Conservation (phyloP, 768 basidiomycete genomes). For the Mycena filopes region DNA sequence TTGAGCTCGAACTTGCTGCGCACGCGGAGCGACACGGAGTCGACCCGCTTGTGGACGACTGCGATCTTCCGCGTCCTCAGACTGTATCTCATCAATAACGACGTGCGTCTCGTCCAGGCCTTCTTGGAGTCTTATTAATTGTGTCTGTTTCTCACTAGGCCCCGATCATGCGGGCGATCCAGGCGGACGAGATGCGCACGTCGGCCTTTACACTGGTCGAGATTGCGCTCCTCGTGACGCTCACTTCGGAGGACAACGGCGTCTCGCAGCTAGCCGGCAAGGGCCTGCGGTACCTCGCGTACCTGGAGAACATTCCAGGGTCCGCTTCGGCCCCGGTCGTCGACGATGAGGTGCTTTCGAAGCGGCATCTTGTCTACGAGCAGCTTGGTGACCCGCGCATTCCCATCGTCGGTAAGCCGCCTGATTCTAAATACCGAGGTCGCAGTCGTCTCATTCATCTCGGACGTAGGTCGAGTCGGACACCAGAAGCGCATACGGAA, state of each 20-base stretch:
- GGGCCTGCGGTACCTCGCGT: slow-evolving; percentile 73
- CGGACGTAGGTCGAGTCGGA: slow-evolving; percentile 69
- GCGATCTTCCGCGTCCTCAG: slow-evolving; percentile 70
- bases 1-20: slow-evolving; percentile 68
- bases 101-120: slow-evolving; percentile 47
- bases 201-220: slow-evolving; percentile 76
- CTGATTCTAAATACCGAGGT: background rate
- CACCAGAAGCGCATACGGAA: slow-evolving; percentile 86
- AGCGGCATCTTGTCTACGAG: slow-evolving; percentile 80
- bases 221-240: slow-evolving; percentile 75
- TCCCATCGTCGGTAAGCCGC: slow-evolving; percentile 69
- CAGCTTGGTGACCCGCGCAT: slow-evolving; percentile 82
- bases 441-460: slow-evolving; percentile 17
- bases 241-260: slow-evolving; percentile 74
- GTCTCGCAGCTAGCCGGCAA: slow-evolving; percentile 77
- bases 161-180: slow-evolving; percentile 60
- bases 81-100: slow-evolving; percentile 59
- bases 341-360: slow-evolving; percentile 71
- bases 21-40: slow-evolving; percentile 67
- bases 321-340: slow-evolving; percentile 62
- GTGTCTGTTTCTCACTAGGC: slow-evolving; percentile 41
- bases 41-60: slow-evolving; percentile 76
- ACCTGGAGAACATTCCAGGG: slow-evolving; percentile 71
- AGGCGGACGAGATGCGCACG: slow-evolving; percentile 61
- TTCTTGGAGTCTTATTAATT: background rate